phyloP scores from a whole-genome alignment of 176 grass and related monocot species.

The Leersia perrieri region DNA sequence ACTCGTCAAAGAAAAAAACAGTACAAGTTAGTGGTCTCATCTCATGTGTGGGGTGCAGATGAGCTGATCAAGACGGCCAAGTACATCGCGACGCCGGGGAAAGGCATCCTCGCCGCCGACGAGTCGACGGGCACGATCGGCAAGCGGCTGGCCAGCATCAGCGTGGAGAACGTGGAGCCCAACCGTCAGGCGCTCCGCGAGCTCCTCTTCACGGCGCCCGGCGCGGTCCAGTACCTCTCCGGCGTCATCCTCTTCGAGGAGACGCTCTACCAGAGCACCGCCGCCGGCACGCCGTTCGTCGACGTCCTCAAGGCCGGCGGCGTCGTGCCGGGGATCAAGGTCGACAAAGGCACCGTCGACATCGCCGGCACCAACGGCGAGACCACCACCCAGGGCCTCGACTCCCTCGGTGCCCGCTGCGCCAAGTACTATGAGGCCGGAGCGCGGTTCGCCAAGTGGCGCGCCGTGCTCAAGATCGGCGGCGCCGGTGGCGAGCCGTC shows the following conservation, averaged over 20 bases:
- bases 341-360: slow-evolving; percentile 91
- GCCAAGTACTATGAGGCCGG: slow-evolving; percentile 81
- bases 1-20: background rate
- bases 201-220: slow-evolving; percentile 73
- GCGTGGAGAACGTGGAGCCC: slow-evolving; percentile 82
- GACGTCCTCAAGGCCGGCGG: slow-evolving; percentile 57
- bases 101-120: slow-evolving; percentile 84
- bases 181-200: slow-evolving; percentile 90
- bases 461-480: slow-evolving; percentile 87
- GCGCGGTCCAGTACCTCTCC: slow-evolving; percentile 54
- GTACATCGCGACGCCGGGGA: slow-evolving; percentile 82
- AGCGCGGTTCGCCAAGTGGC: slow-evolving; percentile 93
- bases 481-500: slow-evolving; percentile 48
- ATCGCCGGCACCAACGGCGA: slow-evolving; percentile 72
- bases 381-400: slow-evolving; percentile 80
- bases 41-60: slow-evolving; percentile 40
- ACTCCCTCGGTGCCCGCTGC: slow-evolving; percentile 72
- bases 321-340: slow-evolving; percentile 86
- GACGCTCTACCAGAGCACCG: slow-evolving; percentile 78
- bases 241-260: slow-evolving; percentile 98
- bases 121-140: slow-evolving; percentile 95
- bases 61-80: slow-evolving; percentile 91
- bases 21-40: background rate
- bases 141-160: slow-evolving; percentile 90
- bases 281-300: slow-evolving; percentile 63